Base-by-base conservation (phyloP, 2,329 filamentous ascomycete genomes). In the Curvularia lunata region DNA sequence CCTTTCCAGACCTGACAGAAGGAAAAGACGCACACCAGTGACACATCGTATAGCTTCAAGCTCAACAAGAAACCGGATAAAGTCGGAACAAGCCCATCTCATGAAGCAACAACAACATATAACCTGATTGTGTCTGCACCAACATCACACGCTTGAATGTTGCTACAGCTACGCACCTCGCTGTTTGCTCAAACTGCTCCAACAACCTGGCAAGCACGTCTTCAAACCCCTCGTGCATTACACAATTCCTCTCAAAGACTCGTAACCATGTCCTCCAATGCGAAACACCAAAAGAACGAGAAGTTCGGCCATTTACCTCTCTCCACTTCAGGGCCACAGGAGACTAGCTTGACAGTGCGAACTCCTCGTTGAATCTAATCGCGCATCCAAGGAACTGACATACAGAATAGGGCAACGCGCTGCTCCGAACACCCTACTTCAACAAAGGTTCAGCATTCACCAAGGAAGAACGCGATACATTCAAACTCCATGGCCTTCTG, bases 391-490 rank as follows among this genome's bases (percentile, higher is more conserved):
- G 0, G 1, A 10, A 5, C 47, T 58, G 37, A 61, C 40, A 25
- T 9, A 5, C 25, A 23, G 30, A 12, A 7, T 18, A 77, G 75
- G 75, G 75, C 56, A 72, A 75, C 40, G 81, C 84, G 0, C 78
- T 92, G 5, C 81, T 92, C 8, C 84, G 86, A 58, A 86, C 85
- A 10, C 83, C 88, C 1, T 87, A 85, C 66, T 88, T 92, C 78
- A 96, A 96, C 79, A 95, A 95, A 75, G 92, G 92, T 28, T 92
- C 91, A 3, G 91, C 87, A 0, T 94, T 94, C 66, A 84, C 89
- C 0, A 68, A 79, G 0, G 78, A 90, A 27, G 92, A 96, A 70
- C 85, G 92, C 10, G 77, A 80, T 2, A 78, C 80, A 0, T 96
- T 96, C 74, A 85, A 85, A 30, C 84, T 96, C 1, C 83, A 86